These are phyloP conservation scores for Globisporangium cederbergense DNA, from an alignment of 352 stramenopile species.

Conservation along the genomic window DNA sequence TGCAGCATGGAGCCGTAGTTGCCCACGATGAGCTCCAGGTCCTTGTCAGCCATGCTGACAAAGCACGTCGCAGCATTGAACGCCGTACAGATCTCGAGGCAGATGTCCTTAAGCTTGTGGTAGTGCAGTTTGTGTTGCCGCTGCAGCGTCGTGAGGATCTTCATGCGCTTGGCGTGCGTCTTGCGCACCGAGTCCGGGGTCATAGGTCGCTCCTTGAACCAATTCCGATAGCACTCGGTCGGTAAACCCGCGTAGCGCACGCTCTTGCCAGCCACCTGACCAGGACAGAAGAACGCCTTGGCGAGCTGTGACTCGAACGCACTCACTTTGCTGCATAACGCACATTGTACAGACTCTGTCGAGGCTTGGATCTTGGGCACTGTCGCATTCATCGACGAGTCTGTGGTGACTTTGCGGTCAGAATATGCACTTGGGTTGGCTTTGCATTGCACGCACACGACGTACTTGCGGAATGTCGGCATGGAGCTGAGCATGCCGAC, in stretches of 20 bases:
- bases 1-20: constrained; percentile 22
- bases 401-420: background rate
- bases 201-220: constrained; percentile 17
- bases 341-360: constrained; percentile 1
- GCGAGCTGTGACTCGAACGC: constrained; percentile 19
- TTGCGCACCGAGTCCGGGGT: constrained; percentile 4
- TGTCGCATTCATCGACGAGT: background rate
- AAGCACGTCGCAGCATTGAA: constrained; percentile 16
- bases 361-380: background rate
- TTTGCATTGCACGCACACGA: constrained; percentile 12
- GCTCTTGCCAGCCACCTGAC: constrained; percentile 16
- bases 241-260: constrained; percentile 17
- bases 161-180: constrained; percentile 17
- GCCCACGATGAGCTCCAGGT: constrained; percentile 25
- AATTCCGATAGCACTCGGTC: constrained; percentile 20
- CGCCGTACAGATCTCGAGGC: constrained; percentile 4
- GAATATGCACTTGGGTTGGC: background rate
- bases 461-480: constrained; percentile 9
- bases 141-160: constrained; percentile 21
- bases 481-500: background rate
- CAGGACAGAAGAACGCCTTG: constrained; percentile 21
- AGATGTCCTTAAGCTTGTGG: constrained; percentile 20
- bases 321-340: constrained; percentile 18
- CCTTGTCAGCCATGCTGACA: constrained; percentile 18
- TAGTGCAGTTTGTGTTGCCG: constrained; percentile 25